Base-by-base conservation (phyloP, 1,139 yeast genomes). In the Sugiyamaella neomexicana region DNA sequence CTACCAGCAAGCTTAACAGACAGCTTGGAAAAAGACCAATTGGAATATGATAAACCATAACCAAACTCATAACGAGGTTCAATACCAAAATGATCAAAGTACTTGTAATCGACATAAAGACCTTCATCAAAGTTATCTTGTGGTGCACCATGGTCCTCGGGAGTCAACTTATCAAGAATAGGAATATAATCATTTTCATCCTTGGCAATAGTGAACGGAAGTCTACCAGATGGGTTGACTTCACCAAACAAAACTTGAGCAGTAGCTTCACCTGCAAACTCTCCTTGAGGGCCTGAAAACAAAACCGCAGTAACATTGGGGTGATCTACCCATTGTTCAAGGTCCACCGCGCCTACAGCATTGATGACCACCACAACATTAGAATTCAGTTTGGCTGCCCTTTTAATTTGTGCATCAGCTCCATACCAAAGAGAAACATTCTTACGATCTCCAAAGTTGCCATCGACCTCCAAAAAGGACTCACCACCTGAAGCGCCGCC, bases 21-120 rank as follows among this genome's bases (percentile, higher is more conserved):
- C 42, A 60, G 52, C 40, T 55, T 46, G 71, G 69, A 56, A 77
- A 69, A 55, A 72, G 75, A 67, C 61, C 80, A 83, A 48, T 69
- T 72, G 1, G 86, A 75, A 63, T 80, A 82, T 2, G 85, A 80
- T 55, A 82, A 70, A 5, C 88, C 87, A 68, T 65, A 80, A 0
- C 87, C 88, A 68, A 83, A 83, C 58, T 80, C 85, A 66, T 69
- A 83, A 46, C 86, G 70, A 20, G 86, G 85, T 60, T 75, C 75
- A 39, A 81, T 78, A 57, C 78, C 76, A 59, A 78, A 75, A 64
- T 80, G 78, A 62, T 82, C 86, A 65, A 81, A 82, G 62, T 75
- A 80, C 43, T 68, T 59, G 67, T 82, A 82, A 65, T 81, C 87
- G 54, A 82, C 68, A 52, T 59, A 61, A 44, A 67, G 52, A 15